Evolutionary conservation across 257 asterid genomes (phyloP), one percentile per base, ranked within the genome.

Genomic region (Salvia hispanica): DNA sequence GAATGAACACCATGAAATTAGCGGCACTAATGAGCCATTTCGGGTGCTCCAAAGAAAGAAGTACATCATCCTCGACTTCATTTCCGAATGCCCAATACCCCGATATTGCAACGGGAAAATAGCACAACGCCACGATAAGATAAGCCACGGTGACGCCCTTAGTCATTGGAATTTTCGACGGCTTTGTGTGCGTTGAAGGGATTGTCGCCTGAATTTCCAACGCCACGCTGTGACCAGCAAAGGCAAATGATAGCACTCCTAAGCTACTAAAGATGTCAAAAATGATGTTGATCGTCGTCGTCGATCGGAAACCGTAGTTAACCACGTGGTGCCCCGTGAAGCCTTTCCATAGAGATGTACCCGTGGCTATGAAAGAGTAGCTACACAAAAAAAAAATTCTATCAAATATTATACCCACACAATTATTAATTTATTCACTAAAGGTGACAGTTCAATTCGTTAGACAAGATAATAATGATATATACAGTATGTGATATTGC

Each of bases 201-300:
- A 83, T 83, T 0, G 88, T 83, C 13, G 85, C 88, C 43, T 80
- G 85, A 60, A 80, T 83, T 10, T 83, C 85, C 46, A 83, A 28
- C 0, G 72, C 84, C 51, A 83, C 84, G 1, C 81, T 75, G 7
- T 83, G 88, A 0, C 83, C 83, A 0, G 81, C 83, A 43, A 68
- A 80, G 0, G 88, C 85, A 18, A 83, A 77, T 0, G 85, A 81
- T 0, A 83, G 47, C 7, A 72, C 37, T 1, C 85, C 88, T 44
- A 83, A 25, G 64, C 80, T 69, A 12, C 72, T 75, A 33, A 80
- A 83, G 37, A 80, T 47, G 51, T 71, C 78, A 16, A 83, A 73
- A 4, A 83, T 21, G 7, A 55, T 75, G 9, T 66, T 74, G 0
- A 46, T 13, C 1, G 70, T 77, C 4, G 78, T 68, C 0, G 37